Evolutionary conservation across 768 basidiomycete species (phyloP), one percentile per base, ranked within the genome.

Genomic region (Boletus vermiculosoides): DNA sequence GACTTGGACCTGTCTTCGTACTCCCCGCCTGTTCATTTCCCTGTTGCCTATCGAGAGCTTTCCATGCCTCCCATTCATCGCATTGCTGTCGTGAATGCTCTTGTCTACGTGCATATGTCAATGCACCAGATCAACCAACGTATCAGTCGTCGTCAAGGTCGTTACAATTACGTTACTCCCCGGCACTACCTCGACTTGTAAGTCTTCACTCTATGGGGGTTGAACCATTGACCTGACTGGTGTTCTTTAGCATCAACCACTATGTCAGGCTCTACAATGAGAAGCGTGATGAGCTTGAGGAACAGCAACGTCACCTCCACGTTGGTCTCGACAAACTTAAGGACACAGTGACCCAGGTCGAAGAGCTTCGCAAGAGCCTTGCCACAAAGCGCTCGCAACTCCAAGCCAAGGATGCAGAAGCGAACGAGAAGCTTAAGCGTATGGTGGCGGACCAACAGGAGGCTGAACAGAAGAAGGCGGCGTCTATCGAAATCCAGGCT

Each of bases 391-490:
- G 92, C 20, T 84, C 88, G 3, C 94, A 98, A 65, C 82, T 99
- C 31, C 85, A 94, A 69, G 88, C 91, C 25, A 99, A 99, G 78
- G 83, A 97, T 65, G 85, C 85, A 1, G 92, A 98, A 73, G 97
- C 97, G 12, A 98, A 99, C 71, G 92, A 93, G 67, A 99, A 99
- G 74, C 81, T 99, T 40, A 88, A 92, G 72, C 92, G 93, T 55
- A 98, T 99, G 96, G 94, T 99, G 15, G 82, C 92, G 8, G 96
- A 98, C 73, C 96, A 99, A 73, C 96, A 98, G 69, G 96, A 98
- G 68, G 97, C 97, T 3, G 97, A 99, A 67, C 92, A 95, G 71
- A 97, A 98, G 83, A 98, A 98, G 70, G 81, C 90, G 2, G 94
- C 93, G 0, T 99, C 97, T 9, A 93, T 98, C 63, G 85, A 95